Conservation (phyloP, 257 asterid genomes). For the Salvia hispanica region DNA sequence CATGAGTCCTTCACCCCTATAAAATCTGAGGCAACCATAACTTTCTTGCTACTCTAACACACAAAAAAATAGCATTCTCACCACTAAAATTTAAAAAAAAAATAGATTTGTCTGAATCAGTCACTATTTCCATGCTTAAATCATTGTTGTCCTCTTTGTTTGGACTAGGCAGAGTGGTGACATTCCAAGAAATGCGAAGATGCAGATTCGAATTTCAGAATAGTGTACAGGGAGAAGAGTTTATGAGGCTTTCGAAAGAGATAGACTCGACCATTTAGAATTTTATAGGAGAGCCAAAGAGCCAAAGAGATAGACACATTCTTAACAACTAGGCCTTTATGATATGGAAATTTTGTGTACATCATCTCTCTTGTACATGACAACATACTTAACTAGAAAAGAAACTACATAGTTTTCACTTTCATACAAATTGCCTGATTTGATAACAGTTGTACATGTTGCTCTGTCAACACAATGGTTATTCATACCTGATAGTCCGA, state of each 20-base stretch:
- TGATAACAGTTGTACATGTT: background rate
- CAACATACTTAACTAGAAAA: background rate
- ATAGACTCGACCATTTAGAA: constrained; percentile 32
- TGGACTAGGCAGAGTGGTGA: constrained; percentile 27
- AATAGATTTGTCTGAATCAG: constrained; percentile 22
- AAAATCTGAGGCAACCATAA: background rate
- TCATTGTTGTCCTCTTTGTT: constrained; percentile 33
- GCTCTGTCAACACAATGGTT: background rate
- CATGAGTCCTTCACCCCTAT: constrained; percentile 28
- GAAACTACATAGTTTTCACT: constrained; percentile 12
- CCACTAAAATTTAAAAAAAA: no score
- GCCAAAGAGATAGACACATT: no score
- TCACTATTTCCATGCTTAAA: constrained; percentile 31
- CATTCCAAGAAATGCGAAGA: constrained; percentile 23
- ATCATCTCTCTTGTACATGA: background rate
- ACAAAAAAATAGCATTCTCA: no score
- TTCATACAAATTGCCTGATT: constrained; percentile 2
- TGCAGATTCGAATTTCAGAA: constrained; percentile 24
- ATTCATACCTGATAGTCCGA: no score
- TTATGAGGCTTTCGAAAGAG: constrained; percentile 27
- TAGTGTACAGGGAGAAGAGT: constrained; percentile 18
- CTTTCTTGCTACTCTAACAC: no score
- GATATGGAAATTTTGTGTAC: background rate
- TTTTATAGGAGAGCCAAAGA: constrained; percentile 40
- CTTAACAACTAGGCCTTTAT: constrained; percentile 31